These are phyloP conservation scores for Chenopodium quinoa DNA, from an alignment of 148 eudicot genomes.

Conservation along the genomic window DNA sequence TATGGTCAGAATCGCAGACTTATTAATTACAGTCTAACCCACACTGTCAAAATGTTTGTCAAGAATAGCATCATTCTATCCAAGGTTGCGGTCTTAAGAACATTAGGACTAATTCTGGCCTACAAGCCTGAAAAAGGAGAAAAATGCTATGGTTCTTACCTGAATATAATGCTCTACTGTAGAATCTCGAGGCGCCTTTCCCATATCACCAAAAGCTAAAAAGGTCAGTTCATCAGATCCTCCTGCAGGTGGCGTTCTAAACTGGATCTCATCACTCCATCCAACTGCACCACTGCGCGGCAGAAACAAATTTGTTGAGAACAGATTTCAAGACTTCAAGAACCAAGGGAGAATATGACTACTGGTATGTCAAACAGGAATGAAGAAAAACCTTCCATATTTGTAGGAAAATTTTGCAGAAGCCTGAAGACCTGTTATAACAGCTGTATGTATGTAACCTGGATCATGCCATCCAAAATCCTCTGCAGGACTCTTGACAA, in stretches of 20 bases:
- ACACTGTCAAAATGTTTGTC: neutral
- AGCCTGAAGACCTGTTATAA: constrained; percentile 61
- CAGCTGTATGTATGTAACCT: constrained; percentile 72
- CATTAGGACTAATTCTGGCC: too few species aligned
- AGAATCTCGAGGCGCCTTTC: constrained; percentile 76
- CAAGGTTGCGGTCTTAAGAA: too few species aligned
- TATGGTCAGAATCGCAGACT: neutral
- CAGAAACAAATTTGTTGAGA: too few species aligned
- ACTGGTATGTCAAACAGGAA: neutral
- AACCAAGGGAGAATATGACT: neutral
- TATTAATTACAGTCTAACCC: too few species aligned
- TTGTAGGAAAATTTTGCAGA: constrained; percentile 44
- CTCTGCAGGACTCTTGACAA: constrained; percentile 58
- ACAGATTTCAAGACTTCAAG: neutral
- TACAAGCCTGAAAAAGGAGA: neutral
- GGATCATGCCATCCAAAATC: constrained; percentile 98
- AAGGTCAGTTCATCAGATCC: constrained; percentile 68
- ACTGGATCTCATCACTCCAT: constrained; percentile 58
- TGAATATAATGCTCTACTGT: constrained; percentile 81
- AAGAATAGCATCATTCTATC: too few species aligned
- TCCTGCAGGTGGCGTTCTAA: constrained; percentile 64
- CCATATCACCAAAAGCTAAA: constrained; percentile 86
- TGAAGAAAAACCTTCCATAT: constrained; percentile 62
- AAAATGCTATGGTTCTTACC: constrained; percentile 29
- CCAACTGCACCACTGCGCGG: constrained; percentile 55